Percentiles rank a stretch among this genome's conserved stretches.
Evolutionary conservation across 2,329 filamentous ascomycete genomes (phyloP).

Genomic region (Colletotrichum agaves): DNA sequence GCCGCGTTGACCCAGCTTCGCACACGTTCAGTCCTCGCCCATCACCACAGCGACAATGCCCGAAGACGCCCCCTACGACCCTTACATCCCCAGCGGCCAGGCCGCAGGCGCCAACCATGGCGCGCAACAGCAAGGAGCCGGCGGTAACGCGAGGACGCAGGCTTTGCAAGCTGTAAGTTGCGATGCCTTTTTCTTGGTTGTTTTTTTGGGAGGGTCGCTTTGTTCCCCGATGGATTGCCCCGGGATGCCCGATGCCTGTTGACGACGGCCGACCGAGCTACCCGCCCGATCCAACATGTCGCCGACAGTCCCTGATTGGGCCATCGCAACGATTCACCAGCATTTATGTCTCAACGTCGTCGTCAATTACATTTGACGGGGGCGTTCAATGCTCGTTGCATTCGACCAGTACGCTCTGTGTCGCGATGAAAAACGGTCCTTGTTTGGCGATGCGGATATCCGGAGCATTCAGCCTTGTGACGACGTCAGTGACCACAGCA

Average conservation of each 20-base stretch:
- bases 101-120: constrained; percentile 49
- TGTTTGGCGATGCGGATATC: neutral
- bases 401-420: neutral
- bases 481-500: neutral
- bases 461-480: neutral
- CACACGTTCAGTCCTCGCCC: neutral
- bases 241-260: constrained; percentile 27
- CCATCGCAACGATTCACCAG: constrained; percentile 1
- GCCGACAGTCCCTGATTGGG: constrained; percentile 26
- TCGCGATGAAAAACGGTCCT: constrained; percentile 7
- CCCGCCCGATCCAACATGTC: constrained; percentile 22
- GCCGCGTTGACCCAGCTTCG: constrained; percentile 18
- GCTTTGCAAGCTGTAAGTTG: constrained; percentile 86
- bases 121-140: constrained; percentile 52
- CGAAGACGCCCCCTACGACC: constrained; percentile 79
- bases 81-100: constrained; percentile 83
- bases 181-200: constrained; percentile 31
- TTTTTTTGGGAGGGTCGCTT: constrained; percentile 22
- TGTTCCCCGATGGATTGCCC: constrained; percentile 13
- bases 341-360: neutral
- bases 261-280: constrained; percentile 31
- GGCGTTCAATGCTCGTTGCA: neutral
- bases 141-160: constrained; percentile 63
- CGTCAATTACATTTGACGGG: neutral
- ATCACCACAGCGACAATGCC: constrained; percentile 57